phyloP scores from a whole-genome alignment of 2,329 filamentous ascomycete species.

The Penicillium sp. region DNA sequence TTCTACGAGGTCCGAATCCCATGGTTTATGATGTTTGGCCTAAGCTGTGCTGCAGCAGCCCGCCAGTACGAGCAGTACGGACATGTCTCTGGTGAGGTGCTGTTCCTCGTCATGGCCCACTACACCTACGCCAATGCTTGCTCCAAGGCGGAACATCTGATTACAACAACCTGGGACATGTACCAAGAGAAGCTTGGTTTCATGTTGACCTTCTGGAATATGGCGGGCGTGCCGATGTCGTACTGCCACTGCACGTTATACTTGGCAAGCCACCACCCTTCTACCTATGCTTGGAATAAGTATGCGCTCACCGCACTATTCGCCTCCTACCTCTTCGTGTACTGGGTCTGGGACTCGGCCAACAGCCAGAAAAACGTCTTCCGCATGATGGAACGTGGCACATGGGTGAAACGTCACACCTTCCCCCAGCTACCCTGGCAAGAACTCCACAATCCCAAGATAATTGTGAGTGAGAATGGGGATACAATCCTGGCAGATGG shows the following conservation, averaged over 20 bases:
- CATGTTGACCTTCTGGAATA: conserved; percentile 97
- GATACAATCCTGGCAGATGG: conserved; percentile 79
- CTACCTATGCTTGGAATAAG: conserved; percentile 73
- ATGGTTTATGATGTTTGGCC: conserved; percentile 87
- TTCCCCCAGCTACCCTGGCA: conserved; percentile 90
- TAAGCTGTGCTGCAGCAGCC: conserved; percentile 62
- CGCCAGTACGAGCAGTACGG: conserved; percentile 85
- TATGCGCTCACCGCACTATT: conserved; percentile 65
- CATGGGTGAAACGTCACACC: conserved; percentile 66
- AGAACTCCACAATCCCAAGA: conserved; percentile 74
- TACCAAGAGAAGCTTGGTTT: conserved; percentile 96
- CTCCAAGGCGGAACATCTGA: conserved; percentile 86
- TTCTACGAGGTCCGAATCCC: conserved; percentile 91
- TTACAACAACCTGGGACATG: conserved; percentile 91
- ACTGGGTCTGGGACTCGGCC: conserved; percentile 89
- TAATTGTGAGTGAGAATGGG: conserved; percentile 69
- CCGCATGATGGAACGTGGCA: conserved; percentile 74
- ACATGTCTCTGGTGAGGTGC: conserved; percentile 78
- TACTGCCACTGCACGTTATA: conserved; percentile 94
- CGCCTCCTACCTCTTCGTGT: conserved; percentile 72
- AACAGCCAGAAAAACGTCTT: conserved; percentile 94
- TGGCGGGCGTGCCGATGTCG: conserved; percentile 83
- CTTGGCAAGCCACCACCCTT: conserved; percentile 76
- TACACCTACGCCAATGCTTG: conserved; percentile 91
- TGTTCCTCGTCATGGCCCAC: conserved; percentile 82